Base-by-base conservation (phyloP, 148 eudicot genomes). In the Amaranthus hypochondriacus region DNA sequence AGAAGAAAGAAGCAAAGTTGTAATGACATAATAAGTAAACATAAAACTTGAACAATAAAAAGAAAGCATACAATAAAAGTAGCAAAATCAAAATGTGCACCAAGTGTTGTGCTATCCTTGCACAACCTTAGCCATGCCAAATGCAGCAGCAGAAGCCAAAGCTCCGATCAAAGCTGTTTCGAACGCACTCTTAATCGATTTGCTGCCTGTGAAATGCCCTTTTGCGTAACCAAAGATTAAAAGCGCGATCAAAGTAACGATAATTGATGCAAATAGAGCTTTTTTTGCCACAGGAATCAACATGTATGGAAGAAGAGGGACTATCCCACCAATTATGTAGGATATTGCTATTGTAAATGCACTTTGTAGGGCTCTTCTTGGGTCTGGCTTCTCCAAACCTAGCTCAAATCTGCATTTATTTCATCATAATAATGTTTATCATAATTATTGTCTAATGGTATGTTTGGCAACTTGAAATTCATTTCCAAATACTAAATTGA, bases 361-460 rank as follows among this genome's bases (percentile, higher is more conserved):
- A 56, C 98, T 94, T 48, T 89, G 89, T 3, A 89, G 74, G 43
- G 98, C 98, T 79, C 98, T 87, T 75, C 83, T 94, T 42, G 98
- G 98, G 70, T 94, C 89, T 55, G 98, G 98, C 82, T 94, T 93
- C 86, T 93, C 98, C 81, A 93, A 73, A 18, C 98, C 98, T 28
- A 91, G 89, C 75, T 91, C 98, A 75, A 94, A 94, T 87, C 98
- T 94, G 85, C 81, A 81, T 5, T 9, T 12, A 54, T 3, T 6
- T 46, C 50, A 69, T 76, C 64, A 62, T 11, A 61, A 18, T 48
- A 28, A 28, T 28, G 39, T 28, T 0, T 28, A 28, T 28, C 39
- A 28, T 28, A 28, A 28, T 28, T 28, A 28, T 28, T 28, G 39
- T 28, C 18, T 18, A 18, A 18, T 18, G 18, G 18, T 18, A 18